A percentile compares a stretch with the other conserved stretches of the same genome.
Evolutionary conservation across 306 rosid genomes (phyloP).

Genomic region (Geum urbanum): DNA sequence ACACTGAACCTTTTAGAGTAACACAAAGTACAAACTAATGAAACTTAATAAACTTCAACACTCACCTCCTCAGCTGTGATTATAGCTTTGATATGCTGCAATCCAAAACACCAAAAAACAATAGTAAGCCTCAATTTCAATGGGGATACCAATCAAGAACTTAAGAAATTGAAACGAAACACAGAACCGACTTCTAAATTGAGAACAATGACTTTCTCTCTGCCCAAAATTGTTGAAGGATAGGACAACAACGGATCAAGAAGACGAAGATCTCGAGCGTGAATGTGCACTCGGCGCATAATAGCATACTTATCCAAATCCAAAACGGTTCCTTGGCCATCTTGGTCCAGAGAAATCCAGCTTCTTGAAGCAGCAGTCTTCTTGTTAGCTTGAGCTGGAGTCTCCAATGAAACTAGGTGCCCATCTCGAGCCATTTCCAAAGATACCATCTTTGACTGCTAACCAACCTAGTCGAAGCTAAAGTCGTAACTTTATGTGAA

Average conservation of each 20-base stretch:
- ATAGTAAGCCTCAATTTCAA: background rate
- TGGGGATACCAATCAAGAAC: no score
- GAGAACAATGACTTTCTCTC: conserved; percentile 80
- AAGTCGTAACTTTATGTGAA: background rate
- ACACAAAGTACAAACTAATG: background rate
- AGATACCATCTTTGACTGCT: background rate
- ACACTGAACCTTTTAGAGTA: background rate
- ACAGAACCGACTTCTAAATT: conserved; percentile 56
- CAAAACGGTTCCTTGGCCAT: conserved; percentile 41
- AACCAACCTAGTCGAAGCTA: conserved; percentile 2
- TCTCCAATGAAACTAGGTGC: conserved; percentile 30
- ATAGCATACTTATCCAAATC: conserved; percentile 77
- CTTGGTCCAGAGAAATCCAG: conserved; percentile 58
- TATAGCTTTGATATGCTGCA: conserved; percentile 83
- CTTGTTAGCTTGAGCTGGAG: conserved; percentile 38
- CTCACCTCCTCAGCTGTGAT: conserved; percentile 74
- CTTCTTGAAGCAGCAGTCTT: conserved; percentile 55
- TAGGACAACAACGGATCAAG: conserved; percentile 70
- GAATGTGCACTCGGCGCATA: conserved; percentile 61
- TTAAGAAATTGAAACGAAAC: background rate
- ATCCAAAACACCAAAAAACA: conserved; percentile 3
- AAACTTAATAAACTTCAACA: background rate
- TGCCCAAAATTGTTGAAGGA: conserved; percentile 71
- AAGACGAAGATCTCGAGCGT: conserved; percentile 78
- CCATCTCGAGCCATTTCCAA: conserved; percentile 28